Evolutionary conservation across 1,139 yeast genomes (phyloP).

Genomic region (Hanseniaspora gamundiae): DNA sequence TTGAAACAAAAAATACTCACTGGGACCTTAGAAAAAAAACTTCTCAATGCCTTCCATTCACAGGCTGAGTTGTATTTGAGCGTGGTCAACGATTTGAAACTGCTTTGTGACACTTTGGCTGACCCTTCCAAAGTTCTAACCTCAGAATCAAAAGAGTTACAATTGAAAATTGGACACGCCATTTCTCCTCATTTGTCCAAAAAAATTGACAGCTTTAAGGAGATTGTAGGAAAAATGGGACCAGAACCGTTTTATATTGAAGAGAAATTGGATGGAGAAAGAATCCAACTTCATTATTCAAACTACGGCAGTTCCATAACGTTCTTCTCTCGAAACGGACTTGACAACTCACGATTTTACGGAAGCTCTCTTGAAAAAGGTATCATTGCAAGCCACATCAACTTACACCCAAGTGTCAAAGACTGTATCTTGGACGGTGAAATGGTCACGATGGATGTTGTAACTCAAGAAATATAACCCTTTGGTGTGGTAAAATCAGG

Average conservation of each 20-base stretch:
- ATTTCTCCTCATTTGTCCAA: slow-evolving; percentile 66
- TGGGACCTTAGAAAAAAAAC: slow-evolving; percentile 42
- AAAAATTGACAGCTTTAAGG: slow-evolving; percentile 38
- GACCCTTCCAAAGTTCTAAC: slow-evolving; percentile 37
- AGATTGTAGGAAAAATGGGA: slow-evolving; percentile 34
- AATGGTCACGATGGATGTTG: slow-evolving; percentile 77
- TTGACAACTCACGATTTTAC: slow-evolving; percentile 62
- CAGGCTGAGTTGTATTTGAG: slow-evolving; percentile 57
- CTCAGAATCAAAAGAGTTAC: slow-evolving; percentile 25
- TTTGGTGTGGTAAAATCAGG: slow-evolving; percentile 69
- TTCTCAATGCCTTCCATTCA: slow-evolving; percentile 67
- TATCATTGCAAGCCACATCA: slow-evolving; percentile 45
- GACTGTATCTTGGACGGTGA: slow-evolving; percentile 72
- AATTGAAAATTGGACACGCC: slow-evolving; percentile 38
- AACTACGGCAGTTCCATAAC: slow-evolving; percentile 33
- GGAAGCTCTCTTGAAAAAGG: slow-evolving; percentile 49
- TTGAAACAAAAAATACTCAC: slow-evolving; percentile 47
- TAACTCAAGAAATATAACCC: slow-evolving; percentile 49
- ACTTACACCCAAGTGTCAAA: slow-evolving; percentile 33
- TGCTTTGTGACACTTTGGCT: slow-evolving; percentile 46
- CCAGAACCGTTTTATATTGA: slow-evolving; percentile 55
- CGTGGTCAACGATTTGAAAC: slow-evolving; percentile 53
- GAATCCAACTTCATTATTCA: slow-evolving; percentile 59
- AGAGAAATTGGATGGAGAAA: slow-evolving; percentile 90
- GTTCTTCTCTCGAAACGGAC: slow-evolving; percentile 58